A percentile compares a stretch with the other conserved stretches of the same genome.
Conservation (phyloP, 1,139 yeast genomes). For the Yamadazyma dushanensis region DNA sequence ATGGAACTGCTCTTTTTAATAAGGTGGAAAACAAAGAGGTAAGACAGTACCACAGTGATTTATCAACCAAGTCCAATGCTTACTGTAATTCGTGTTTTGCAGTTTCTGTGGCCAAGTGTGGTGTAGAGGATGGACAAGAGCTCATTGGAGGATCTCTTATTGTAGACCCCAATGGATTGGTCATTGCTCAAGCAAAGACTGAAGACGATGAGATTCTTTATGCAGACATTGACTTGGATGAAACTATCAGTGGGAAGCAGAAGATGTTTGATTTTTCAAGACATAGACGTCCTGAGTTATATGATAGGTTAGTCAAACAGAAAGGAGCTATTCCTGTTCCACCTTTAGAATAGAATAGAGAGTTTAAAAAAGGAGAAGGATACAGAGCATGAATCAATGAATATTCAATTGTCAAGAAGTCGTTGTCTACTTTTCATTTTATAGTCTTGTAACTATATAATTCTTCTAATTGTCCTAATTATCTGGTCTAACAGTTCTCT, state of each 20-base stretch:
- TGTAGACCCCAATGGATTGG: slow-evolving; percentile 31
- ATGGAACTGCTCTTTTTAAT: slow-evolving; percentile 20
- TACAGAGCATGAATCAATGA: no score
- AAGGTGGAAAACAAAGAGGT: slow-evolving; percentile 22
- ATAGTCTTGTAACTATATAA: neutral
- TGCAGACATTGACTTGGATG: slow-evolving; percentile 32
- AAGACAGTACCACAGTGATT: slow-evolving; percentile 28
- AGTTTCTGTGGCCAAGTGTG: slow-evolving; percentile 30
- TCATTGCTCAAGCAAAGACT: slow-evolving; percentile 29
- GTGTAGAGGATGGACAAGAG: slow-evolving; percentile 31
- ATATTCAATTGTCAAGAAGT: no score
- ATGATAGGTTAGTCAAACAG: slow-evolving; percentile 21
- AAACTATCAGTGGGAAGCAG: slow-evolving; percentile 27
- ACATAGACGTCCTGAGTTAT: slow-evolving; percentile 32
- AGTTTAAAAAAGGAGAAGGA: no score
- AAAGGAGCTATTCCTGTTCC: slow-evolving; percentile 16
- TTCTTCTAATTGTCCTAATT: neutral
- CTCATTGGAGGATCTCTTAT: slow-evolving; percentile 31
- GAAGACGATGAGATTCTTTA: slow-evolving; percentile 29
- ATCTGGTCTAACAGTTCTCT: no score
- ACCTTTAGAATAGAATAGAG: slow-evolving; percentile 4
- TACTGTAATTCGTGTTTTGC: slow-evolving; percentile 31
- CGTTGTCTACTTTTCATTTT: neutral
- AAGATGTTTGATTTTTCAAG: slow-evolving; percentile 32
- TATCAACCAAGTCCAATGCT: slow-evolving; percentile 30